A percentile compares a stretch with the other conserved stretches of the same genome.
Conservation (phyloP, 1,139 yeast species). For the Saccharomyces hybrid region DNA sequence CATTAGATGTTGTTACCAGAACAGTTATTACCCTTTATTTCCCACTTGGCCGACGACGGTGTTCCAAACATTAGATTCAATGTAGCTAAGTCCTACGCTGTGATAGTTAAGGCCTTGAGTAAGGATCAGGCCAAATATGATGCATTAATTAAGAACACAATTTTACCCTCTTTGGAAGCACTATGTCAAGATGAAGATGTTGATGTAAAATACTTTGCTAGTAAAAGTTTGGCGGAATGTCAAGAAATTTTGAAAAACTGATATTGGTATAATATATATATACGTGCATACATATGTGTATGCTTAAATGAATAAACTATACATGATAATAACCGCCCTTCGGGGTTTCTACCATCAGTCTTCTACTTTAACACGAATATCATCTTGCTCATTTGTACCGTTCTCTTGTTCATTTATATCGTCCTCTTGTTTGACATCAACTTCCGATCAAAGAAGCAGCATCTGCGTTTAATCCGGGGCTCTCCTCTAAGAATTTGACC, state of each 20-base stretch:
- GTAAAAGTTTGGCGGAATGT: conserved; percentile 43
- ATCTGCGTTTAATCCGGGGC: not conserved
- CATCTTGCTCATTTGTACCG: not conserved
- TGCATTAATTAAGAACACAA: conserved; percentile 44
- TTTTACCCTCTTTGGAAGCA: conserved; percentile 58
- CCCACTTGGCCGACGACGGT: conserved; percentile 62
- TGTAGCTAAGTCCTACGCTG: conserved; percentile 76
- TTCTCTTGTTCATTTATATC: not conserved
- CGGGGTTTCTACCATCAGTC: not conserved
- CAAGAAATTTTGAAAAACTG: conserved; percentile 10
- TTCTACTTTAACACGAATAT: not conserved
- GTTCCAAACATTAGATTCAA: conserved; percentile 95
- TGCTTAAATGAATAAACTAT: not conserved
- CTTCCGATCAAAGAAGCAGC: not conserved
- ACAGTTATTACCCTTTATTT: conserved; percentile 72
- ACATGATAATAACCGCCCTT: not conserved
- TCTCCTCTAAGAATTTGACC: conserved; percentile 1
- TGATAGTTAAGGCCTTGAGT: conserved; percentile 47
- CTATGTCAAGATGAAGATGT: conserved; percentile 69
- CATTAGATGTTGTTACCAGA: conserved; percentile 49
- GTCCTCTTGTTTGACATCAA: not conserved
- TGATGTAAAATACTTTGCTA: conserved; percentile 85
- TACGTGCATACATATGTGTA: not conserved
- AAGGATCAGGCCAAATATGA: conserved; percentile 21
- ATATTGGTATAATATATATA: not conserved